Evolutionary conservation across 2,329 filamentous ascomycete genomes (phyloP), one percentile per base, ranked within the genome.

Genomic region (Stagonosporopsis chrysanthemi): DNA sequence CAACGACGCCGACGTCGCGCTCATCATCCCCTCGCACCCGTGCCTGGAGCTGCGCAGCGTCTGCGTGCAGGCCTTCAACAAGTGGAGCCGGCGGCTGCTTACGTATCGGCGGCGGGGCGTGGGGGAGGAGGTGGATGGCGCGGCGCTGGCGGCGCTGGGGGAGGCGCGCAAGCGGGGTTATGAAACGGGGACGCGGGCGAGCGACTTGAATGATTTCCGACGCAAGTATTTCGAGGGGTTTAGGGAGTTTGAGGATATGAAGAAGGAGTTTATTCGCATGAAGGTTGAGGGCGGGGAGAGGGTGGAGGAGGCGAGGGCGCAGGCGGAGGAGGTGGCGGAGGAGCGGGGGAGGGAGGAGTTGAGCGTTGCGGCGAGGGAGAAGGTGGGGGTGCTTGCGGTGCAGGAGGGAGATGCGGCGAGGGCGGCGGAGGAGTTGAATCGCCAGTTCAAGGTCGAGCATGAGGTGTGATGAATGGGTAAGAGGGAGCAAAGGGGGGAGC

Each of bases 1-100:
- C 26, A 78, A 78, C 51, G 76, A 77, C 40, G 74, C 77, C 42
- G 75, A 91, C 44, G 85, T 89, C 56, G 90, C 94, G 71, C 86
- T 97, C 22, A 82, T 86, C 0, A 84, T 94, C 14, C 94, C 94
- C 0, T 83, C 82, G 19, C 92, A 98, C 73, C 89, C 90, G 0
- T 86, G 85, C 55, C 79, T 99, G 14, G 84, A 90, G 67, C 79
- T 94, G 23, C 83, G 92, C 19, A 87, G 84, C 40, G 85, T 92
- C 28, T 97, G 92, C 71, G 86, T 90, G 6, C 95, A 99, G 74
- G 82, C 85, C 0, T 99, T 99, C 74, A 94, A 92, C 72, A 95
- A 90, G 77, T 99, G 93, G 95, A 95, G 92, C 19, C 86, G 95
- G 58, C 85, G 92, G 63, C 81, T 99, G 33, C 89, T 98, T 49